Percentiles rank a stretch among this genome's conserved stretches.
Evolutionary conservation across 2,329 filamentous ascomycete genomes (phyloP).

Genomic region (Epichloe glyceriae): DNA sequence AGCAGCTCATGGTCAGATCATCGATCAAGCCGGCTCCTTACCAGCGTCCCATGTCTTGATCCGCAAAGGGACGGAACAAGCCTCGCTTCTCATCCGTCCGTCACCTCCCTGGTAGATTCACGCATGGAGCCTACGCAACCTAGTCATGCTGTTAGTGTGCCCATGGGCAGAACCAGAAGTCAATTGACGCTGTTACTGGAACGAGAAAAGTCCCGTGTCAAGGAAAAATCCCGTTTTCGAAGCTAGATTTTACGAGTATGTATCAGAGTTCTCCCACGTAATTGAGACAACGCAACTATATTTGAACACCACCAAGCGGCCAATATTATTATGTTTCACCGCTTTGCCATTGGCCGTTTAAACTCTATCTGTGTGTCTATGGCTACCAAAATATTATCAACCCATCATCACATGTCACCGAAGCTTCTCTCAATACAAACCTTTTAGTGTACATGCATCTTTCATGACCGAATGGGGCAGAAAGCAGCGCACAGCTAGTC

Average conservation of each 20-base stretch:
- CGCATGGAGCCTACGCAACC: slow-evolving; percentile 37
- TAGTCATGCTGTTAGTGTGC: slow-evolving; percentile 29
- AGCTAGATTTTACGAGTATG: slow-evolving; percentile 8
- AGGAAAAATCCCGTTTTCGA: slow-evolving; percentile 15
- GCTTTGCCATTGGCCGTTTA: no score
- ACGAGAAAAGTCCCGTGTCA: slow-evolving; percentile 30
- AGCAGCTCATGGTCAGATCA: slow-evolving; percentile 30
- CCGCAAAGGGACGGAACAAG: slow-evolving; percentile 12
- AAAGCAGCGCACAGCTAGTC: background rate
- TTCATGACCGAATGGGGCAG: background rate
- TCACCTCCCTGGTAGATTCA: slow-evolving; percentile 20
- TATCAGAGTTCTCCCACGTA: no score
- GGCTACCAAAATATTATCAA: no score
- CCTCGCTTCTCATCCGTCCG: slow-evolving; percentile 11
- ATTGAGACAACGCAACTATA: no score
- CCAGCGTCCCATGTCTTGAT: slow-evolving; percentile 14
- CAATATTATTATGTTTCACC: no score
- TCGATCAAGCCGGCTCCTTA: slow-evolving; percentile 24
- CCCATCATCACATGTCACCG: no score
- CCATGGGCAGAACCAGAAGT: slow-evolving; percentile 45
- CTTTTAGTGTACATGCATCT: no score
- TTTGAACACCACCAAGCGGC: no score
- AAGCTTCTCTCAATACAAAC: no score
- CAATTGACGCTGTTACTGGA: slow-evolving; percentile 46
- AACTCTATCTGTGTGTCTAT: no score